These are phyloP conservation scores for Crotalaria pallida DNA, from an alignment of 306 rosid species.

Conservation along the genomic window DNA sequence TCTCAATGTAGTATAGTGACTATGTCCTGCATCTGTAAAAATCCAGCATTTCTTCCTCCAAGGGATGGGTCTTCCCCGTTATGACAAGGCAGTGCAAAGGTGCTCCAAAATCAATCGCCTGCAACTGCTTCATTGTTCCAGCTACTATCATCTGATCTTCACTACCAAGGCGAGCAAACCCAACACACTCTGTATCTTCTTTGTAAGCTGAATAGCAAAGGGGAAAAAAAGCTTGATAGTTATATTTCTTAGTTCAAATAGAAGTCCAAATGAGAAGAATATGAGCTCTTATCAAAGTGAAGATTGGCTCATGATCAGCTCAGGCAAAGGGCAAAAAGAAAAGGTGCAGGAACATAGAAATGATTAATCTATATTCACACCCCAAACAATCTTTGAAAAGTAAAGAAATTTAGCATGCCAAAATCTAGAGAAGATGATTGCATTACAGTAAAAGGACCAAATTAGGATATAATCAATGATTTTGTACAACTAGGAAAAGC, in stretches of 20 bases:
- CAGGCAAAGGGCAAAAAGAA: neutral
- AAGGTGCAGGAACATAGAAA: neutral
- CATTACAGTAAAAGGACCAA: neutral
- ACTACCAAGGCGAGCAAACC: conserved; percentile 86
- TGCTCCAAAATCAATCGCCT: conserved; percentile 64
- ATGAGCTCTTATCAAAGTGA: neutral
- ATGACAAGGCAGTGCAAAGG: conserved; percentile 96
- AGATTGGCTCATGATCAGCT: neutral
- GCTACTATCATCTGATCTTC: conserved; percentile 74
- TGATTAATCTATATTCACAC: neutral
- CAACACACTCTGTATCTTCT: conserved; percentile 73
- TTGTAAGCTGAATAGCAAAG: conserved; percentile 47
- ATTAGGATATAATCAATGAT: neutral
- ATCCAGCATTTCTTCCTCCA: conserved; percentile 88
- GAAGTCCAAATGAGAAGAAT: neutral
- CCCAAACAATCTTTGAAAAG: neutral
- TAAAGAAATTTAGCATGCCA: neutral
- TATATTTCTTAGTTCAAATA: conserved; percentile 9
- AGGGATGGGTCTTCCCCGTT: conserved; percentile 76
- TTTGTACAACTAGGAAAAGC: neutral
- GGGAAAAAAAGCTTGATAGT: neutral
- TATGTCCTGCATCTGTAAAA: conserved; percentile 46
- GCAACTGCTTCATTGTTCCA: conserved; percentile 72
- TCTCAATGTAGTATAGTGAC: neutral
- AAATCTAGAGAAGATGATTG: neutral